Evolutionary conservation across 2,329 filamentous ascomycete genomes (phyloP), one percentile per base, ranked within the genome.

Genomic region (Cladosporium colombiae): DNA sequence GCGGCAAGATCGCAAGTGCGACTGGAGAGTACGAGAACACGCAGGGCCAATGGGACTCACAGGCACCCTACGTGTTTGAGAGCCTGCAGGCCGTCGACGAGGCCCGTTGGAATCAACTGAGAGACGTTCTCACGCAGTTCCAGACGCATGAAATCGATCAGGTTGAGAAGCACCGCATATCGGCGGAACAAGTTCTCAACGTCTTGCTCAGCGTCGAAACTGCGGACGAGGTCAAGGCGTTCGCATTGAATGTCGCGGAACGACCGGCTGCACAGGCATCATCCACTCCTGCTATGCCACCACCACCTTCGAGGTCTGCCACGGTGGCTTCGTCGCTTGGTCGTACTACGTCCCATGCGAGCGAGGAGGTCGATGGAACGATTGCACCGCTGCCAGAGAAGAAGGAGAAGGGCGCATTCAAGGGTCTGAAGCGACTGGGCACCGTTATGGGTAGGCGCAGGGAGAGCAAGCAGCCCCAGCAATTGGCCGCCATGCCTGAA

Each of bases 1-100:
- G 89, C 2, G 87, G 88, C 66, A 96, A 95, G 78, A 86, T 95
- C 46, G 91, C 93, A 52, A 85, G 85, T 68, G 93, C 92, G 14
- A 84, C 87, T 13, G 82, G 87, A 21, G 89, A 88, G 69, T 86
- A 96, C 52, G 91, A 96, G 69, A 88, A 88, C 67, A 90, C 92
- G n/a, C 87, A 84, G 53, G 86, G 89, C 70, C 91, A 96, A 76
- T 99, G 95, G 95, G 89, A 97, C 65, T 93, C 92, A 0, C 93
- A 97, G 77, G 92, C 95, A 16, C 95, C 95, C 1, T 98, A 92
- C 78, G 90, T 97, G 67, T 97, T 96, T 75, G 95, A 99, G 79
- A 91, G 89, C 67, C 86, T 99, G 29, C 95, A 99, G 77, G 90
- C 91, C 6, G 82, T 96, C 35, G 95, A 99, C 75, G 95, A 99